Base-by-base conservation (phyloP, 1,284 basidiomycete species). In the Ceratobasidium sp. region DNA sequence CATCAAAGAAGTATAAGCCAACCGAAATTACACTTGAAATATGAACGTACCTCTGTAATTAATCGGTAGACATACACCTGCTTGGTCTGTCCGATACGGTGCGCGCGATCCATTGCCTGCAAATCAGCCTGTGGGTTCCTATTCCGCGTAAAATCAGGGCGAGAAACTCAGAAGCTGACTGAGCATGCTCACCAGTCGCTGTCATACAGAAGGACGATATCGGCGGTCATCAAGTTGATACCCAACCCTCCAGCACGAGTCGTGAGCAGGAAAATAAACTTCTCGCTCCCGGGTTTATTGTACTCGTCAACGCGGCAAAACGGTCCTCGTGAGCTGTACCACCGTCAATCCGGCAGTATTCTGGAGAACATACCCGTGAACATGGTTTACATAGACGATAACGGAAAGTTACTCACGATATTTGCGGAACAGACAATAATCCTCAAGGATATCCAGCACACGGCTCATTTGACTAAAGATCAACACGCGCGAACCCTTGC, bases 391-490 rank as follows among this genome's bases (percentile, higher is more conserved):
- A 33, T 33, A 46, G 42, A 12, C 12, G 15, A 66, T 64, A 53
- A 46, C 72, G 58, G 33, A 18, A 20, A 2, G 64, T 33, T 1
- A 89, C 94, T 80, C 82, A 97, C 96, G 93, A 87, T 95, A 97
- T 77, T 88, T 88, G 67, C 97, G 89, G 89, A 99, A 99, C 79
- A 98, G 88, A 85, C 97, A 99, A 86, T 98, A 99, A 84, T 99
- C 98, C 84, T 99, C 97, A 55, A 99, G 86, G 80, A 99, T 99
- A 85, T 99, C 98, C 40, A 95, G 87, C 84, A 97, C 93, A 61
- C 97, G 94, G 86, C 95, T 97, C 97, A 99, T 99, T 86, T 99
- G 97, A 82, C 95, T 97, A 88, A 99, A 99, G 81, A 99, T 98
- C 81, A 99, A 91, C 1, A 97, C 96, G 13, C 97, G 92, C 1